Base-by-base conservation (phyloP, 345 rosid species). In the Streptanthus diversifolius region DNA sequence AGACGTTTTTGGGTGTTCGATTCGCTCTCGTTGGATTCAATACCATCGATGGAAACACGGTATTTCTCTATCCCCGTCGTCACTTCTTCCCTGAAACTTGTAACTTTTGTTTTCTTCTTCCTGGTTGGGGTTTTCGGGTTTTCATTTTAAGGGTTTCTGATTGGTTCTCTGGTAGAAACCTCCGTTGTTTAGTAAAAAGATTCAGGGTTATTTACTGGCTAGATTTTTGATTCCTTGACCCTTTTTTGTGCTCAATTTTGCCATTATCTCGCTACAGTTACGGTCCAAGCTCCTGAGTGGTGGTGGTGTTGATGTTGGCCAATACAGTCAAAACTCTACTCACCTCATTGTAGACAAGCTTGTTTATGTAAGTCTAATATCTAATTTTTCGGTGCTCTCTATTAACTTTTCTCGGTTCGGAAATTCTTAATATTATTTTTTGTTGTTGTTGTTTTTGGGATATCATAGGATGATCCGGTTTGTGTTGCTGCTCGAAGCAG, bases 11-110 rank as follows among this genome's bases (percentile, higher is more conserved):
- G 25, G 90, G 92, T 71, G 80, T 91, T 63, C 82, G 86, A 69
- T 91, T 95, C 81, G 74, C 80, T 39, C 92, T 91, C 62, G 70
- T 71, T 40, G 96, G 98, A 37, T 84, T 95, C 81, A 84, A 85
- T 52, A 64, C 86, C 64, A 19, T 71, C 76, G 56, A 36, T 36
- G 82, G 52, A 39, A 74, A 57, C 70, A 43, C 82, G 77, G 97
- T 87, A 5, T 5, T 17, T 8, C 8, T 30, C 56, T 44, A 8
- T 45, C 17, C 13, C 17, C 33, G 17, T 63, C 17, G 10, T 52
- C 57, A 49, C 21, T 58, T 30, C n/a, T n/a, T 51, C 7, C 7
- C 22, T 52, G 25, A 11, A 8, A 36, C 39, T 25, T 5, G 4
- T 47, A 8, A 51, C 4, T 11, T 29, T 15, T 11, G 8, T 49